These are phyloP conservation scores for Aquilaria malaccensis DNA, from an alignment of 345 rosid species.

Conservation along the genomic window DNA sequence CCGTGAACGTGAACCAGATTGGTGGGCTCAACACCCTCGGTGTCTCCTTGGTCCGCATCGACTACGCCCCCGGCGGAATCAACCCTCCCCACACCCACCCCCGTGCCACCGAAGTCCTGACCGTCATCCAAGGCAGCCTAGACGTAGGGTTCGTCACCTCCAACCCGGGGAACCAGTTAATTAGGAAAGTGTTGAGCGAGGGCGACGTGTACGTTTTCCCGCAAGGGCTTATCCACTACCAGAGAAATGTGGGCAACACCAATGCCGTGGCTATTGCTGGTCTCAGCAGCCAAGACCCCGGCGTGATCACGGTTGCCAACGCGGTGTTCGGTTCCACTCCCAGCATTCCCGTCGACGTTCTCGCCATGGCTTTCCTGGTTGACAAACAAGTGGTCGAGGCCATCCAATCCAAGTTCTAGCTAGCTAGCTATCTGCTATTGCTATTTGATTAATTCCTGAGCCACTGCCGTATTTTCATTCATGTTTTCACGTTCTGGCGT, in stretches of 20 bases:
- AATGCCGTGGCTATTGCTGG: not conserved
- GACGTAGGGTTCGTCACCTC: conserved; percentile 3
- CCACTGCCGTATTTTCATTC: no score
- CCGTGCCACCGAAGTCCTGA: not conserved
- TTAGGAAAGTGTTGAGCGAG: not conserved
- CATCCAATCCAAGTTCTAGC: not conserved
- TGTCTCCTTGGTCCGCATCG: conserved; percentile 1
- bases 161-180: not conserved
- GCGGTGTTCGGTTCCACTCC: not conserved
- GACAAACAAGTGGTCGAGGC: not conserved
- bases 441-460: no score
- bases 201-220: conserved; percentile 12
- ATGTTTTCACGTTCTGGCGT: no score
- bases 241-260: not conserved
- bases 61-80: not conserved
- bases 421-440: no score
- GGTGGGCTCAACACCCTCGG: conserved; percentile 3
- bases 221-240: conserved; percentile 2
- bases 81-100: conserved; percentile 7
- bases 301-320: conserved; percentile 1
- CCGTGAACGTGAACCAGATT: not conserved
- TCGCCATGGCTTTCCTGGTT: not conserved
- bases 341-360: not conserved
- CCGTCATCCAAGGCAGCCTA: not conserved
- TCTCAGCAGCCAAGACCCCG: not conserved